phyloP scores from a whole-genome alignment of 768 basidiomycete genomes.

The Agaricus subrufescens region DNA sequence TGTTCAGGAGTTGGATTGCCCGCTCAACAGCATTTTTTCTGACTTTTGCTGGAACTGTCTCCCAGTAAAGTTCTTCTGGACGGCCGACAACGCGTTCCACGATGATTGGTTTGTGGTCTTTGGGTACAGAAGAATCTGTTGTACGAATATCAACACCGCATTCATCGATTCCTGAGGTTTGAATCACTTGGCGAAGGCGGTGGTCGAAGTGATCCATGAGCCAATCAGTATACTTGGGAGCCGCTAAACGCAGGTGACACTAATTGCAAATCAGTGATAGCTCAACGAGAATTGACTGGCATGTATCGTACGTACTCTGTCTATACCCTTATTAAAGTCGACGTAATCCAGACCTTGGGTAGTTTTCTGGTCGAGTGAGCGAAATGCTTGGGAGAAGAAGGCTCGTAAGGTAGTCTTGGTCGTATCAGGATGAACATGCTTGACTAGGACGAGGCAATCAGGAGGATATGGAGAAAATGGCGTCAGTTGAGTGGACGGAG shows the following conservation, averaged over 20 bases:
- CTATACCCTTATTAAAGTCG: conserved; percentile 75
- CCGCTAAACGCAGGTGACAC: conserved; percentile 71
- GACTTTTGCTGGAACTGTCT: conserved; percentile 72
- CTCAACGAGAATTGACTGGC: neutral
- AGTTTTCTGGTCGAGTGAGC: conserved; percentile 5
- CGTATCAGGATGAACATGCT: conserved; percentile 66
- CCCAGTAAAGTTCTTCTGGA: conserved; percentile 74
- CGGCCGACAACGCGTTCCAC: conserved; percentile 59
- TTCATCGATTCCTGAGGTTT: conserved; percentile 54
- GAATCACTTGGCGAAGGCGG: conserved; percentile 25
- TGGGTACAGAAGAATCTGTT: neutral
- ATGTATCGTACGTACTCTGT: conserved; percentile 40
- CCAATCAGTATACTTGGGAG: conserved; percentile 37
- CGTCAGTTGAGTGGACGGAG: conserved; percentile 11
- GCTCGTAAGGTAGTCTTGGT: conserved; percentile 76
- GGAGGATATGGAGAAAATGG: conserved; percentile 46
- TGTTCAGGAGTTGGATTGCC: conserved; percentile 20
- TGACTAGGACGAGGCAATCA: conserved; percentile 65
- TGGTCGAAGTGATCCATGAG: conserved; percentile 42
- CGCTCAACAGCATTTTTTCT: conserved; percentile 55
- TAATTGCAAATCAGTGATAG: neutral
- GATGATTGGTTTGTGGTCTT: conserved; percentile 25
- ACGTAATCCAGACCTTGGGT: conserved; percentile 62
- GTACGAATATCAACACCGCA: conserved; percentile 25
- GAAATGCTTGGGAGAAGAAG: conserved; percentile 46